Evolutionary conservation across 139 green algal genomes (phyloP).

Genomic region (Micractinium conductrix): DNA sequence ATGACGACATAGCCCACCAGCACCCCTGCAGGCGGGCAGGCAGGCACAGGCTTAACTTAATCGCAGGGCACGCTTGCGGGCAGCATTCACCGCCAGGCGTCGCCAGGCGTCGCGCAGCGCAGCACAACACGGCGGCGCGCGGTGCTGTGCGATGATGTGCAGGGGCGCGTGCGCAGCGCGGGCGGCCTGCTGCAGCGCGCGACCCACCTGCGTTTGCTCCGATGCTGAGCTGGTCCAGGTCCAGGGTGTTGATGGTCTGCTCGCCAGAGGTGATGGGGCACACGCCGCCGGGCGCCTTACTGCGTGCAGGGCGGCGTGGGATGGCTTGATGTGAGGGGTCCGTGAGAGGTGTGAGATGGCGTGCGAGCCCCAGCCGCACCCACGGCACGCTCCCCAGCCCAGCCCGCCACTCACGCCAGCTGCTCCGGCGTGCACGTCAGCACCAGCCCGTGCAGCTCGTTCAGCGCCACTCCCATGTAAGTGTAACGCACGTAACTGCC

Average conservation of each 20-base stretch:
- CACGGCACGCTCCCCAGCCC: neutral
- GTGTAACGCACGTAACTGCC: conserved; percentile 35
- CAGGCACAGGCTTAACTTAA: too few species aligned
- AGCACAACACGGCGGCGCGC: too few species aligned
- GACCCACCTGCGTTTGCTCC: conserved; percentile 30
- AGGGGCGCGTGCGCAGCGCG: too few species aligned
- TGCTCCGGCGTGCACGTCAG: conserved; percentile 49
- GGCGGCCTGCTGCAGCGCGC: too few species aligned
- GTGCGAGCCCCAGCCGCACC: neutral
- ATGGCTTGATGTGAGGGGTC: neutral
- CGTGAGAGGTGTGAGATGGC: neutral
- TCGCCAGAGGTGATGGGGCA: conserved; percentile 44
- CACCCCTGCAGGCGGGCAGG: too few species aligned
- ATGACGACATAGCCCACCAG: conserved; percentile 49
- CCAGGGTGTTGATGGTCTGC: conserved; percentile 53
- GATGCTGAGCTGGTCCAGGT: conserved; percentile 55
- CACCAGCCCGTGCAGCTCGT: conserved; percentile 59
- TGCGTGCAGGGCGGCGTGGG: neutral
- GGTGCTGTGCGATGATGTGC: too few species aligned
- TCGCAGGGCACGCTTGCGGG: too few species aligned
- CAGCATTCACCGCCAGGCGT: too few species aligned
- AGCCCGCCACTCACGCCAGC: conserved; percentile 34
- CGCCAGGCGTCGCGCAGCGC: too few species aligned
- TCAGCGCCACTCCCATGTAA: conserved; percentile 56
- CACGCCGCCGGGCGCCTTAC: neutral